Evolutionary conservation across 2,329 filamentous ascomycete species (phyloP).

Genomic region (Fusarium sp.): DNA sequence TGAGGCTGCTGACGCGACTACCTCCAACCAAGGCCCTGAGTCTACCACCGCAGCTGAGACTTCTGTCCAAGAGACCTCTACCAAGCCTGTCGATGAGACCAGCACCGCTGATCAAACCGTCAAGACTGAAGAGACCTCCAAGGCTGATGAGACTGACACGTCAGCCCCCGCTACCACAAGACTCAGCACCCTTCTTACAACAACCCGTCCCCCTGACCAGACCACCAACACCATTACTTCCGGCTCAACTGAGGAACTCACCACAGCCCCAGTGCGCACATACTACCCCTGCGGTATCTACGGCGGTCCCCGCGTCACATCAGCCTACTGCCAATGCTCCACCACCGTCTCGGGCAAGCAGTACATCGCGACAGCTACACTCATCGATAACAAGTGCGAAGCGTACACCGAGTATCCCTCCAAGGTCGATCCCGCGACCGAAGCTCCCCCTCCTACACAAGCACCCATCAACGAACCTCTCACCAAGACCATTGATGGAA

Average conservation of each 20-base stretch:
- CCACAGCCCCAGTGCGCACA: background rate
- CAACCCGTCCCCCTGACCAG: background rate
- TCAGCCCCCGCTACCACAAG: background rate
- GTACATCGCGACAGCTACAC: background rate
- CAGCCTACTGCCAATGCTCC: slow-evolving; percentile 5
- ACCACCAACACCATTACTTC: background rate
- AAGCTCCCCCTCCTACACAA: background rate
- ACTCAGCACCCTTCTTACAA: background rate
- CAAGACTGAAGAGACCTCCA: background rate
- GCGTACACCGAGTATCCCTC: background rate
- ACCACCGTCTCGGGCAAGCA: slow-evolving; percentile 4
- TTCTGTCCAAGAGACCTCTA: background rate
- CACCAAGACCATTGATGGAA: slow-evolving; percentile 6
- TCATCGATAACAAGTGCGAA: background rate
- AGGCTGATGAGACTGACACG: background rate
- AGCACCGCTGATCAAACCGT: background rate
- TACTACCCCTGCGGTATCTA: background rate
- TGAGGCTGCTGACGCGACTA: background rate
- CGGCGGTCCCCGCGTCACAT: background rate
- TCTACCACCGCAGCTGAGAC: background rate
- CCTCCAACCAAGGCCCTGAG: background rate
- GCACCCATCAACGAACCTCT: slow-evolving; percentile 1
- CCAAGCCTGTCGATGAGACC: background rate
- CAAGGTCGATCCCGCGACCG: background rate
- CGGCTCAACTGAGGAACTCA: background rate